Evolutionary conservation across 441 rosid species (phyloP).

Genomic region (Gossypium armourianum): DNA sequence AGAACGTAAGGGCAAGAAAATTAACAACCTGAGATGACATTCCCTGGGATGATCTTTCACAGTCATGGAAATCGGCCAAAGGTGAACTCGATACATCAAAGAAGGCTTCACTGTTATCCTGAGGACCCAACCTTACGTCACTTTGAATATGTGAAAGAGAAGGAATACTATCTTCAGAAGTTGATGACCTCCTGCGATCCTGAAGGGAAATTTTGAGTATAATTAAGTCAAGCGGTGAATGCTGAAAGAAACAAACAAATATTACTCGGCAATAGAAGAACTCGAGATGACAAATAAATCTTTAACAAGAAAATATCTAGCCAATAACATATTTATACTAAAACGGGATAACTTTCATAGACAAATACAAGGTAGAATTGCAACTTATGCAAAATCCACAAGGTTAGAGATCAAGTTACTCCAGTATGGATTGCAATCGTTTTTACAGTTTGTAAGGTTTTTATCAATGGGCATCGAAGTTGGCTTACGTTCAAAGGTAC

Average conservation of each 20-base stretch:
- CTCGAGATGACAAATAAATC: neutral
- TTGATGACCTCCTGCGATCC: conserved; percentile 40
- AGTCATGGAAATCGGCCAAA: conserved; percentile 61
- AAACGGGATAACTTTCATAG: neutral
- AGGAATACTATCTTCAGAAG: conserved; percentile 27
- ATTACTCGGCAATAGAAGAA: neutral
- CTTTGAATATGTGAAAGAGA: conserved; percentile 29
- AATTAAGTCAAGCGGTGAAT: neutral
- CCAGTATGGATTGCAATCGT: neutral
- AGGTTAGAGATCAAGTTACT: neutral
- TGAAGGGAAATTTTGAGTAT: conserved; percentile 29
- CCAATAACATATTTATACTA: neutral
- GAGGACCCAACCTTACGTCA: conserved; percentile 43
- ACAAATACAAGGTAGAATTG: neutral
- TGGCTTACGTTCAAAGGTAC: neutral
- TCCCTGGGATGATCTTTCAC: conserved; percentile 55
- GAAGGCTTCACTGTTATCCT: conserved; percentile 29
- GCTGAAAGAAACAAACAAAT: conserved; percentile 1
- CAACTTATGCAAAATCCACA: conserved; percentile 4
- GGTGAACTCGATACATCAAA: conserved; percentile 58
- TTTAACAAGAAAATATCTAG: neutral
- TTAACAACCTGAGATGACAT: conserved; percentile 47
- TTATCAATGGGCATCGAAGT: neutral
- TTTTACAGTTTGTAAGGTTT: neutral
- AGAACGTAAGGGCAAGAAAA: neutral